Evolutionary conservation across 2,329 filamentous ascomycete species (phyloP), one percentile per base, ranked within the genome.

Genomic region (Fusarium begoniae): DNA sequence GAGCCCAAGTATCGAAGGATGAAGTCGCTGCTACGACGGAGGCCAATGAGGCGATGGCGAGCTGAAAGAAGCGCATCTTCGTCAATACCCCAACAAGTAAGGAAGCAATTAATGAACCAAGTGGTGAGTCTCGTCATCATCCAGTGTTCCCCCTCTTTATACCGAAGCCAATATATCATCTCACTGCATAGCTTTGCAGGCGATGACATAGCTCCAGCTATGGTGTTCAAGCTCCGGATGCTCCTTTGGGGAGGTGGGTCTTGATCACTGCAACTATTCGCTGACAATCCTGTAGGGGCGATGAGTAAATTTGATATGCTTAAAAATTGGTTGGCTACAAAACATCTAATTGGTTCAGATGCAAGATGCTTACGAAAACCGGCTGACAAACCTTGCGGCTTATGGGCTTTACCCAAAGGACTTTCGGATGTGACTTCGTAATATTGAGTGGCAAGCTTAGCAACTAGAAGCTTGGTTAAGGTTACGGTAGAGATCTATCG

Each of bases 1-100:
- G 82, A 5, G 77, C 77, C 82, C 81, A 84, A 38, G 78, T 73
- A 43, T 83, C 82, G 60, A 82, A 83, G 82, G 83, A 70, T 83
- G 60, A 44, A 12, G 61, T 48, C 2, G 71, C 73, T 22, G 48
- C 30, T 3, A 37, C 48, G 5, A 40, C 22, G 18, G 50, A 68
- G 11, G 69, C 65, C 37, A 74, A 32, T 6, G 65, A 53, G 40
- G 55, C 28, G 0, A 74, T 2, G 15, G 44, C 45, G 6, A 74
- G 13, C 24, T 53, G 45, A 38, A 50, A 3, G 8, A 59, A 26
- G 13, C 32, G 41, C 73, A 75, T 75, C 0, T 53, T 63, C 7
- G 4, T 11, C 5, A 2, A 24, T 14, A 22, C 1, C 17, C 28
- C 12, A 30, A 17, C 1, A 1, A 26, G 0, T 1, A 1, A 28